Evolutionary conservation across 805 yeast species (phyloP).

Genomic region (Candida gorgasii): DNA sequence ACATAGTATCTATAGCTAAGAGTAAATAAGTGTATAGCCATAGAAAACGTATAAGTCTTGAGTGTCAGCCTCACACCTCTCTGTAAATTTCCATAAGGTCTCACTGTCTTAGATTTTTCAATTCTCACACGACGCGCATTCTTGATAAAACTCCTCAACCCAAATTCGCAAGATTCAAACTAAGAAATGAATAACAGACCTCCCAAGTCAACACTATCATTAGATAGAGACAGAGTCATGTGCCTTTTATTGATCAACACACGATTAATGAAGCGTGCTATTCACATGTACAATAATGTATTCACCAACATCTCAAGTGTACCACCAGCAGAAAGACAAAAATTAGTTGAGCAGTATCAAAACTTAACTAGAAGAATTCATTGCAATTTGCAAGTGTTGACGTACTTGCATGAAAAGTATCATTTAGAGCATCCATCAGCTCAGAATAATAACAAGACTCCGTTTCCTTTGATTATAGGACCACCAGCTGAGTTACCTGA

Average conservation of each 20-base stretch:
- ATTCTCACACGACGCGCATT: conserved; percentile 1
- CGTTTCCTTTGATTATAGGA: conserved; percentile 51
- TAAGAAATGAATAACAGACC: conserved; percentile 6
- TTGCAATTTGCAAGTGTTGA: conserved; percentile 42
- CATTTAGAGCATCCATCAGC: conserved; percentile 31
- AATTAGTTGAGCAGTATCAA: conserved; percentile 37
- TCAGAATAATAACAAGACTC: conserved; percentile 25
- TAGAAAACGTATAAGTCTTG: too few relatives aligned
- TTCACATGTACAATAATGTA: conserved; percentile 34
- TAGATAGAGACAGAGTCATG: conserved; percentile 41
- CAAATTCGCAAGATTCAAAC: neutral
- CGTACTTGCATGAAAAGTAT: conserved; percentile 40
- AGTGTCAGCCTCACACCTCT: too few relatives aligned
- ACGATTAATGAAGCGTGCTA: conserved; percentile 42
- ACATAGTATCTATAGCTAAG: too few relatives aligned
- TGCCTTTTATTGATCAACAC: conserved; percentile 43
- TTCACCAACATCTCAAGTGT: conserved; percentile 25
- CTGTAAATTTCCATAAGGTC: too few relatives aligned
- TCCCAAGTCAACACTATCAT: conserved; percentile 5
- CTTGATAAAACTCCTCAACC: neutral
- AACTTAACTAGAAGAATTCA: conserved; percentile 43
- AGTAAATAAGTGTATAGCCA: too few relatives aligned
- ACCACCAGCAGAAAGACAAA: conserved; percentile 32
- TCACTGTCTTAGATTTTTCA: too few relatives aligned
- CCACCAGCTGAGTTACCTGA: conserved; percentile 61